phyloP scores from a whole-genome alignment of 129 eudicot species.

The Rutidosis leptorrhynchoides region DNA sequence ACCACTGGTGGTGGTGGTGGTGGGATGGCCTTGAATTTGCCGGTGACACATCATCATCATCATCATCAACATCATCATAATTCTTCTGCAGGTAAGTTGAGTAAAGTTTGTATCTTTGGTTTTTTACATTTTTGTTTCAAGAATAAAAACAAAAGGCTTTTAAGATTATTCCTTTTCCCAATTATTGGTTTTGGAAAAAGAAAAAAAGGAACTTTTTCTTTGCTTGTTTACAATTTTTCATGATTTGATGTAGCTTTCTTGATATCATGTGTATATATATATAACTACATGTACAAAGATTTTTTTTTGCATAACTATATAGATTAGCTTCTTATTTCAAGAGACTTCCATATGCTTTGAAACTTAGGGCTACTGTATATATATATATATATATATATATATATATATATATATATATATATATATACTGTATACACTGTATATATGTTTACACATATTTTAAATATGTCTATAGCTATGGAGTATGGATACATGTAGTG shows the following conservation, averaged over 20 bases:
- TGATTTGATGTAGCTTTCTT: constrained; percentile 25
- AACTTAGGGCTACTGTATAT: constrained; percentile 31
- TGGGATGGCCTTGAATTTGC: constrained; percentile 20
- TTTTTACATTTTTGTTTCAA: neutral
- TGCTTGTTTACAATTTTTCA: constrained; percentile 9
- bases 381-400: neutral
- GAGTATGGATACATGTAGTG: constrained; percentile 33
- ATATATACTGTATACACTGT: too few species aligned
- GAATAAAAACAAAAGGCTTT: constrained; percentile 32
- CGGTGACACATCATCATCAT: constrained; percentile 29
- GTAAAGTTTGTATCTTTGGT: neutral
- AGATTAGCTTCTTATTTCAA: constrained; percentile 40
- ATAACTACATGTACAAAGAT: neutral
- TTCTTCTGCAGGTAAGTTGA: constrained; percentile 26
- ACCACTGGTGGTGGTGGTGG: constrained; percentile 18
- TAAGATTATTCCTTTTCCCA: constrained; percentile 25
- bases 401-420: neutral
- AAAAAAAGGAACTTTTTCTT: neutral
- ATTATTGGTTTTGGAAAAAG: constrained; percentile 25
- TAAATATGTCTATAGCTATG: constrained; percentile 26
- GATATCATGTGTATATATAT: neutral
- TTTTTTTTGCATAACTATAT: neutral
- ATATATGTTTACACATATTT: neutral
- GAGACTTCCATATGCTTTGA: constrained; percentile 34
- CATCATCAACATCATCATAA: constrained; percentile 20